A percentile compares a stretch with the other conserved stretches of the same genome.
These are phyloP conservation scores for Cystofilobasidium capitatum DNA, from an alignment of 768 basidiomycete genomes.

Conservation along the genomic window DNA sequence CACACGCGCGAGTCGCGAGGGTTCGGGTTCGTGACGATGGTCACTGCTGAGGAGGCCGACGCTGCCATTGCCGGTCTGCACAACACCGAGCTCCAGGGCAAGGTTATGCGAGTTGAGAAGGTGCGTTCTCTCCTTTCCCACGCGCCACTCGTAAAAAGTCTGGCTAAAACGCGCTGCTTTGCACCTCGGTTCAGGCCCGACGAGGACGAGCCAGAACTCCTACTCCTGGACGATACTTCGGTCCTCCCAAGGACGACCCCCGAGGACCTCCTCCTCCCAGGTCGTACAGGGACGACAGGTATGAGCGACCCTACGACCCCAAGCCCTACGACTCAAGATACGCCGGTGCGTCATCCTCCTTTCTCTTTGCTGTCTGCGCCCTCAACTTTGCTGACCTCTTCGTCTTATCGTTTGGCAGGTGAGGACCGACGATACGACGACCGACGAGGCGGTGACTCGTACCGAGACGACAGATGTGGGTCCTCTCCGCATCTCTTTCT, in stretches of 20 bases:
- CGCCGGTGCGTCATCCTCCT: constrained; percentile 14
- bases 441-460: constrained; percentile 14
- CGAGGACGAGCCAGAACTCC: constrained; percentile 43
- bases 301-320: constrained; percentile 29
- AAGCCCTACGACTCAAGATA: constrained; percentile 36
- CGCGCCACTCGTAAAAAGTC: neutral
- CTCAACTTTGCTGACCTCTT: neutral
- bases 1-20: constrained; percentile 63
- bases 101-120: constrained; percentile 79
- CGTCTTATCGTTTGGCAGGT: neutral
- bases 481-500: neutral
- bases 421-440: constrained; percentile 12
- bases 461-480: constrained; percentile 24
- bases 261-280: constrained; percentile 25
- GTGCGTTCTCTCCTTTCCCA: constrained; percentile 40
- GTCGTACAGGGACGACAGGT: constrained; percentile 19
- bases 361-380: neutral
- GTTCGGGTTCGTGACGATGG: constrained; percentile 86
- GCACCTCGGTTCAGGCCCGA: constrained; percentile 31
- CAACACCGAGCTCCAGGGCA: constrained; percentile 75
- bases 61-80: constrained; percentile 78
- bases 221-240: constrained; percentile 90
- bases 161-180: constrained; percentile 49
- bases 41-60: constrained; percentile 74
- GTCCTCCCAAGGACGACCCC: constrained; percentile 59